Evolutionary conservation across 257 asterid genomes (phyloP), one percentile per base, ranked within the genome.

Genomic region (Thymus quinquecostatus): DNA sequence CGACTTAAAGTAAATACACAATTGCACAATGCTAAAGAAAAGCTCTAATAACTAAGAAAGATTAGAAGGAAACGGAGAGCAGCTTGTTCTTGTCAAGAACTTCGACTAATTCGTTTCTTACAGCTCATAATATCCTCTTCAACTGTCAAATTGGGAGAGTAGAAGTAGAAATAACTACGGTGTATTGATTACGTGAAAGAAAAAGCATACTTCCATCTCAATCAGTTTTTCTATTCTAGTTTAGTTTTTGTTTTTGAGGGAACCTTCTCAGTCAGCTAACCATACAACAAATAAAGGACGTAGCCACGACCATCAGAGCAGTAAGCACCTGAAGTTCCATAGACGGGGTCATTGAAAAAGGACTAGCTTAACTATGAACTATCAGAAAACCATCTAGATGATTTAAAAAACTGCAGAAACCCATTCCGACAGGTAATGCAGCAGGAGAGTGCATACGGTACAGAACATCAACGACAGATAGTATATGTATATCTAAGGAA

Each of bases 371-470:
- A 38, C 41, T 38, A 38, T 38, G 41, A 38, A 38, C 40, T 36
- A 36, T 38, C 41, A 4, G 41, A 38, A 21, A 53, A 40, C 49
- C 29, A 64, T 70, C 47, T 40, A 36, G 62, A 61, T 36, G 51
- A 60, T 74, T 5, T 34, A 43, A 59, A 44, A 51, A 33, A 27
- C 29, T 10, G 48, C 32, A 59, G 54, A 68, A 72, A 55, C 40
- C 36, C 75, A 61, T 10, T 54, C 63, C 56, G 50, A 57, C 43
- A 62, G 56, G 62, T 49, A 29, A 77, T 61, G 38, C 67, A 74
- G 58, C 75, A 55, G 8, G 56, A 34, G 62, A 55, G 59, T 40
- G 59, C 6, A 33, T 57, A 45, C 11, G 36, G 56, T 40, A 54
- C 48, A 10, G 61, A 61, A 13, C 11, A 60, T 21, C 38, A 32